A percentile compares a stretch with the other conserved stretches of the same genome.
phyloP scores from a whole-genome alignment of 345 rosid genomes.

The Hibiscus trionum region DNA sequence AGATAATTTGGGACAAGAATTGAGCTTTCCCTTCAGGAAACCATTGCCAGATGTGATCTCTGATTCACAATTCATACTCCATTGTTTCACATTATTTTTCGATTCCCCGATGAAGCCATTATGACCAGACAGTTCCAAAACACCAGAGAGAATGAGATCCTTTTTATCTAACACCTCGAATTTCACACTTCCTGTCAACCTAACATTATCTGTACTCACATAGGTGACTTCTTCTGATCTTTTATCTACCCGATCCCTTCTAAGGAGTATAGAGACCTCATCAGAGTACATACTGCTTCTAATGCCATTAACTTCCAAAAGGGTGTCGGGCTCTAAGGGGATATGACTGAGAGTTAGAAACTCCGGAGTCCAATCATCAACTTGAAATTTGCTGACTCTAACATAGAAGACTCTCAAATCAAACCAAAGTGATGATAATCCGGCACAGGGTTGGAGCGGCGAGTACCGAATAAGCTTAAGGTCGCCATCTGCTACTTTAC shows the following conservation, averaged over 20 bases:
- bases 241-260: slow-evolving; percentile 72
- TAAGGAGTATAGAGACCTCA: slow-evolving; percentile 57
- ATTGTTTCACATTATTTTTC: slow-evolving; percentile 40
- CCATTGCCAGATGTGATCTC: slow-evolving; percentile 39
- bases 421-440: slow-evolving; percentile 43
- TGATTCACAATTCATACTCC: slow-evolving; percentile 78
- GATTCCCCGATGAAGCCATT: slow-evolving; percentile 54
- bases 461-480: slow-evolving; percentile 60
- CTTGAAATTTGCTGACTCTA: slow-evolving; percentile 64
- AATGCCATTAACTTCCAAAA: slow-evolving; percentile 72
- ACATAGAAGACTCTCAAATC: slow-evolving; percentile 91
- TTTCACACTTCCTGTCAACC: slow-evolving; percentile 74
- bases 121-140: slow-evolving; percentile 48
- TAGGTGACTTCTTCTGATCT: slow-evolving; percentile 80
- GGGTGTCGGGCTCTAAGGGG: slow-evolving; percentile 63
- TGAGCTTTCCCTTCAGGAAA: slow-evolving; percentile 59
- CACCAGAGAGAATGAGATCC: slow-evolving; percentile 60
- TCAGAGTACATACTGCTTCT: slow-evolving; percentile 47
- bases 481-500: slow-evolving; percentile 24
- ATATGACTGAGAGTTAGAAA: slow-evolving; percentile 66
- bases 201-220: slow-evolving; percentile 73
- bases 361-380: slow-evolving; percentile 60
- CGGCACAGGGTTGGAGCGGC: slow-evolving; percentile 40
- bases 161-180: slow-evolving; percentile 65
- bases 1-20: slow-evolving; percentile 36